Percentiles rank a stretch among this genome's conserved stretches.
Conservation (phyloP, 768 basidiomycete genomes). For the Tubosaeta sp. region DNA sequence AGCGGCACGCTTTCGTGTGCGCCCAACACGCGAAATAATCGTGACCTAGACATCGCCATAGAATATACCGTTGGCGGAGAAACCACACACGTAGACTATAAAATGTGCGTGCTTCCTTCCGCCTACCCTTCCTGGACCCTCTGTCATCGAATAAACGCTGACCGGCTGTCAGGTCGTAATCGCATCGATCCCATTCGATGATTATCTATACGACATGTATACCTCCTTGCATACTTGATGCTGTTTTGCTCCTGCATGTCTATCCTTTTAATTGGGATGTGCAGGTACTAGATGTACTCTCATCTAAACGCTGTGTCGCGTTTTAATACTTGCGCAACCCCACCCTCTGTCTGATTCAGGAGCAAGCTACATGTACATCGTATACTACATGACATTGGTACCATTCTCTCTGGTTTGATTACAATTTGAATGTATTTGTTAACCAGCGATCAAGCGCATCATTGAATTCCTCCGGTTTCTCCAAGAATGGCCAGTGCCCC, state of each 20-base stretch:
- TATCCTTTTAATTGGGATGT: constrained; percentile 4
- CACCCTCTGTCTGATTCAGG: background rate
- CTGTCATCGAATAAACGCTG: constrained; percentile 40
- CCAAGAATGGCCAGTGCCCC: constrained; percentile 38
- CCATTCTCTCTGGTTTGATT: background rate
- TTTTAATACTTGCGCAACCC: background rate
- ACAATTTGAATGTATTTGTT: constrained; percentile 14
- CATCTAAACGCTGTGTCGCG: constrained; percentile 6
- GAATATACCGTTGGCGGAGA: constrained; percentile 51
- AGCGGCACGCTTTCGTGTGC: constrained; percentile 69
- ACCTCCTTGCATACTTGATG: constrained; percentile 7
- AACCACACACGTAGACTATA: constrained; percentile 53
- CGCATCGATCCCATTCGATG: background rate
- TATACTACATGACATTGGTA: background rate
- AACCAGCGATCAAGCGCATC: constrained; percentile 34
- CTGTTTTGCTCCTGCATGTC: background rate
- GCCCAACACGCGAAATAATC: constrained; percentile 89
- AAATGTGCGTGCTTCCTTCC: constrained; percentile 68
- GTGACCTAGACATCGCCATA: constrained; percentile 90
- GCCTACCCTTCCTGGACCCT: constrained; percentile 8
- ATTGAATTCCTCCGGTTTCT: constrained; percentile 33
- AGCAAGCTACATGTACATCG: background rate
- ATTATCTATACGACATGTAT: constrained; percentile 6
- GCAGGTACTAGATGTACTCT: constrained; percentile 27
- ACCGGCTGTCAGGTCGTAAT: constrained; percentile 76